Conservation (phyloP, 2,329 filamentous ascomycete genomes). For the Penicillium sp. region DNA sequence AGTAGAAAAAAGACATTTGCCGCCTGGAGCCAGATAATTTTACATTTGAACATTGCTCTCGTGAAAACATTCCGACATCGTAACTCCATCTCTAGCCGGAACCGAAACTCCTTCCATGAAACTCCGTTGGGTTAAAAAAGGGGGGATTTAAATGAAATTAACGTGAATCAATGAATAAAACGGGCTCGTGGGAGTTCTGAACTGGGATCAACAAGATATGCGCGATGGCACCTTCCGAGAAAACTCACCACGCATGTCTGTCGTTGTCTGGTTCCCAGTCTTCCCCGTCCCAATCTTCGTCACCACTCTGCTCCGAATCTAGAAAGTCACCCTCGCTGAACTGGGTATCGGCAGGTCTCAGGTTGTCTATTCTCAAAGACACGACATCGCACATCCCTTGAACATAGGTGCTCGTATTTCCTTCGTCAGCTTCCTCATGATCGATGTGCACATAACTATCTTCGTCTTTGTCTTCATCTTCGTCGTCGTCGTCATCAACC, state of each 20-base stretch:
- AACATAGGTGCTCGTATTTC: constrained; percentile 24
- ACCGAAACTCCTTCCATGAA: constrained; percentile 1
- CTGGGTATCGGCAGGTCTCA: constrained; percentile 56
- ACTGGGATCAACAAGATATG: not conserved
- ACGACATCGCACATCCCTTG: constrained; percentile 59
- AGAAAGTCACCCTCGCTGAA: constrained; percentile 59
- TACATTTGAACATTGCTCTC: not conserved
- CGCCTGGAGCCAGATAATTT: not conserved
- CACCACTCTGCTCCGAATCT: constrained; percentile 56
- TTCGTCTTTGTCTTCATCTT: constrained; percentile 5
- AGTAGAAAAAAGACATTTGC: not conserved
- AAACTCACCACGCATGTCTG: constrained; percentile 27
- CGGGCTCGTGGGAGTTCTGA: not conserved
- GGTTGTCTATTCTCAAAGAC: constrained; percentile 58
- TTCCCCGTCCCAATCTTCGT: constrained; percentile 54
- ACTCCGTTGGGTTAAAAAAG: not conserved
- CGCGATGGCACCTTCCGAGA: not conserved
- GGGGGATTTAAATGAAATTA: not conserved
- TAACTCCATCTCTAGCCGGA: not conserved
- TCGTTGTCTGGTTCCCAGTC: constrained; percentile 27
- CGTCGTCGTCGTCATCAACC: constrained; percentile 20
- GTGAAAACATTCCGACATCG: not conserved
- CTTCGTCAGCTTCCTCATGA: not conserved
- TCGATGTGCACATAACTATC: constrained; percentile 16
- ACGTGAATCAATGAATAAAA: not conserved